A percentile compares a stretch with the other conserved stretches of the same genome.
Conservation (phyloP, 805 yeast species). For the Pichia cabralensis region DNA sequence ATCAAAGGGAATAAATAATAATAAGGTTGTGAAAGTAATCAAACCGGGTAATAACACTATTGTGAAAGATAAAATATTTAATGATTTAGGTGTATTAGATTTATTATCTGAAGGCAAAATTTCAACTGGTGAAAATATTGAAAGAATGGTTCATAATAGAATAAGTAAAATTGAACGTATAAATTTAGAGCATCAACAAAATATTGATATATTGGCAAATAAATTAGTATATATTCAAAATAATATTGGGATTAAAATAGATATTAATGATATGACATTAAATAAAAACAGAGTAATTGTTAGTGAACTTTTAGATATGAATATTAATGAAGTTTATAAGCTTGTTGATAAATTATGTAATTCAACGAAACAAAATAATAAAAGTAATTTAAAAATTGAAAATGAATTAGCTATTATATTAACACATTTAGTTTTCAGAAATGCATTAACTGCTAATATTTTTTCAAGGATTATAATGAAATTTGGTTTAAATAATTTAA, state of each 20-base stretch:
- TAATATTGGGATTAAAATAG: constrained; percentile 7
- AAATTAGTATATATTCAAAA: constrained; percentile 13
- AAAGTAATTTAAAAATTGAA: constrained; percentile 4
- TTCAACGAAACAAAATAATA: neutral
- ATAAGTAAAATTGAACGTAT: constrained; percentile 10
- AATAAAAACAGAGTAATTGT: constrained; percentile 2
- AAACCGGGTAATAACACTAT: too few species aligned
- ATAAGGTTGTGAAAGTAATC: too few species aligned
- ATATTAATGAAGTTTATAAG: too few species aligned
- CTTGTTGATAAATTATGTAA: constrained; percentile 2
- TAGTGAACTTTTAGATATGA: too few species aligned
- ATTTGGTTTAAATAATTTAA: constrained; percentile 12
- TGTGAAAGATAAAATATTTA: too few species aligned
- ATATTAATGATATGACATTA: neutral
- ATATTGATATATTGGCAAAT: constrained; percentile 8
- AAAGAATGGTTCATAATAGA: constrained; percentile 8
- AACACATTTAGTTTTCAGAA: constrained; percentile 14
- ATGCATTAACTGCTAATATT: constrained; percentile 7
- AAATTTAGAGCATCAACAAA: constrained; percentile 5
- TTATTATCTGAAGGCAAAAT: constrained; percentile 1
- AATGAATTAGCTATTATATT: constrained; percentile 13
- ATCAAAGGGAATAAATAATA: too few species aligned
- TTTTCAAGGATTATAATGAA: constrained; percentile 15
- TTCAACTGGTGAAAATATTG: neutral
- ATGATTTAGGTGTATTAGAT: neutral